Evolutionary conservation across 2,329 filamentous ascomycete species (phyloP).

Genomic region (Sordariomycetes sp.): DNA sequence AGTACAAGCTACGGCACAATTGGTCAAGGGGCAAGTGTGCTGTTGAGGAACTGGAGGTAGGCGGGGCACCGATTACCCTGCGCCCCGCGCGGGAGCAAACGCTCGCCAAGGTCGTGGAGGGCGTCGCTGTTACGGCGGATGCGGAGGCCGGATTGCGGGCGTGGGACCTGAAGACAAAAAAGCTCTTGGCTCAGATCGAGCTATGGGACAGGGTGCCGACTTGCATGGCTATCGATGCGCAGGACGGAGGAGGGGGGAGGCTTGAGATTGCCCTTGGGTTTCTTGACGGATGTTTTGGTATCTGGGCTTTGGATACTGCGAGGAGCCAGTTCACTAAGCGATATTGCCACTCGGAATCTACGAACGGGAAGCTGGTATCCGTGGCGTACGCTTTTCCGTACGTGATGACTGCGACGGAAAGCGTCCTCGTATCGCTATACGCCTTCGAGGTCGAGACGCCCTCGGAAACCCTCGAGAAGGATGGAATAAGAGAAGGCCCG

Average conservation of each 20-base stretch:
- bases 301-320: conserved; percentile 48
- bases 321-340: conserved; percentile 27
- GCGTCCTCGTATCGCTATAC: conserved; percentile 66
- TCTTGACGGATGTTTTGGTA: conserved; percentile 53
- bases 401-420: conserved; percentile 62
- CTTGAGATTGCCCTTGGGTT: conserved; percentile 59
- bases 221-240: conserved; percentile 52
- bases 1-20: conserved; percentile 82
- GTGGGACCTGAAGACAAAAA: conserved; percentile 58
- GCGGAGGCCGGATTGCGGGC: conserved; percentile 55
- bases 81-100: conserved; percentile 29
- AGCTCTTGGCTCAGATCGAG: conserved; percentile 37
- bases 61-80: conserved; percentile 16
- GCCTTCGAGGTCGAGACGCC: conserved; percentile 28
- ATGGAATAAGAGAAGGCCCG: neutral
- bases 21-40: conserved; percentile 76
- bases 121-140: conserved; percentile 69
- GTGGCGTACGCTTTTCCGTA: conserved; percentile 66
- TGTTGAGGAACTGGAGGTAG: conserved; percentile 61
- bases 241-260: conserved; percentile 22
- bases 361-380: conserved; percentile 52
- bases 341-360: conserved; percentile 49
- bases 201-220: conserved; percentile 34
- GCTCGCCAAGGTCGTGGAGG: conserved; percentile 65
- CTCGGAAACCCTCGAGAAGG: neutral